phyloP scores from a whole-genome alignment of 352 stramenopile species.

The Phytophthora podocarpi region DNA sequence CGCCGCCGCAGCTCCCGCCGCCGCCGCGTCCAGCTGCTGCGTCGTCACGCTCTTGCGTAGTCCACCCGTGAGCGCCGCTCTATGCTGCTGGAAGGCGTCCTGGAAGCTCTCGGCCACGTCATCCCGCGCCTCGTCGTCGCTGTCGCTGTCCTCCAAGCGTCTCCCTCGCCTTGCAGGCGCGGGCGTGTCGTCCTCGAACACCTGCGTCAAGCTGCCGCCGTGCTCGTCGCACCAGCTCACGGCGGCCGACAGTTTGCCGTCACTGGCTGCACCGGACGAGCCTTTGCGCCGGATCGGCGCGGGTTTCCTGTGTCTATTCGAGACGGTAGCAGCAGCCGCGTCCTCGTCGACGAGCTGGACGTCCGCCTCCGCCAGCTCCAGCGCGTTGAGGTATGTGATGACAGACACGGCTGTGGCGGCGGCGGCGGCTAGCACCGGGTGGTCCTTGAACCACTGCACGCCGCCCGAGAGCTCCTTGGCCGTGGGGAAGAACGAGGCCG shows the following conservation, averaged over 20 bases:
- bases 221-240: conserved; percentile 88
- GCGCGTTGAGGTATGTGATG: conserved; percentile 81
- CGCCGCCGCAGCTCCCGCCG: neutral
- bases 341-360: conserved; percentile 1
- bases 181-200: conserved; percentile 57
- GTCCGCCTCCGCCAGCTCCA: conserved; percentile 32
- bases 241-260: conserved; percentile 55
- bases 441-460: conserved; percentile 87
- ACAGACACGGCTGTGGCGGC: conserved; percentile 83
- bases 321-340: neutral
- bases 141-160: conserved; percentile 34
- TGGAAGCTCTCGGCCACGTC: conserved; percentile 30
- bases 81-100: conserved; percentile 19
- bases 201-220: conserved; percentile 75
- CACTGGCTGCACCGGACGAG: conserved; percentile 25
- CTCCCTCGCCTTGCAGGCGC: neutral
- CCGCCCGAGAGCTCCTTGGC: conserved; percentile 84
- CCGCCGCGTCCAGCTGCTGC: conserved; percentile 21
- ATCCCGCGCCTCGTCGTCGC: conserved; percentile 32
- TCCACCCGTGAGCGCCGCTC: conserved; percentile 3
- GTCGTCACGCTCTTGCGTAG: conserved; percentile 40
- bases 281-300: conserved; percentile 21
- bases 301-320: neutral
- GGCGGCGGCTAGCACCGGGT: conserved; percentile 78
- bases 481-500: conserved; percentile 85